These are phyloP conservation scores for Fagopyrum esculentum DNA, from an alignment of 148 eudicot genomes.

Conservation along the genomic window DNA sequence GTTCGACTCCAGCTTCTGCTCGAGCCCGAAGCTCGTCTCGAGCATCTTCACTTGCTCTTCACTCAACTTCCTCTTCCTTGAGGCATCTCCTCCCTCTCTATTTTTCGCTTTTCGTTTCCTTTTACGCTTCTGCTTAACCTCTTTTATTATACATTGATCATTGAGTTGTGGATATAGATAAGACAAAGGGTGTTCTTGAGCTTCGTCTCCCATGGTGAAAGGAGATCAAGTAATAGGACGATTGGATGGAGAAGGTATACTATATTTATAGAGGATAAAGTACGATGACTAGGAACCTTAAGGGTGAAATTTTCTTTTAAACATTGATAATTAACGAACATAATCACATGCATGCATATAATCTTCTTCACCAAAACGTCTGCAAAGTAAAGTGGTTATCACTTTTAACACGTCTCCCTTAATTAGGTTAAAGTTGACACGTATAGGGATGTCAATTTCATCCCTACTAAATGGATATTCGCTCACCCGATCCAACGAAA, in stretches of 20 bases:
- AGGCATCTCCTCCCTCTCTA: constrained; percentile 15
- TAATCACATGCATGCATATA: background rate
- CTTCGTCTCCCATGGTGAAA: constrained; percentile 17
- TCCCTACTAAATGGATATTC: no score
- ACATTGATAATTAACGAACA: background rate
- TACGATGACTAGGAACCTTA: background rate
- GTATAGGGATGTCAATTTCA: no score
- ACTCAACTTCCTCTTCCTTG: constrained; percentile 65
- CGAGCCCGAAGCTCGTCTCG: constrained; percentile 58
- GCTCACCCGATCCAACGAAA: no score
- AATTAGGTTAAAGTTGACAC: background rate
- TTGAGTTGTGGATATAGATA: constrained; percentile 31
- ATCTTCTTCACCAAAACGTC: background rate
- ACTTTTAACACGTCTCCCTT: background rate
- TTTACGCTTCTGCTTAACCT: background rate
- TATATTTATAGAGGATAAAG: constrained; percentile 13
- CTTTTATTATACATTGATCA: background rate
- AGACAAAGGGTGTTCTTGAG: constrained; percentile 34
- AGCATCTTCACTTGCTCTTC: constrained; percentile 52
- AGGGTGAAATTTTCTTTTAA: background rate
- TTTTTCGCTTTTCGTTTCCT: constrained; percentile 31
- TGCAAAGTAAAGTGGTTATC: background rate
- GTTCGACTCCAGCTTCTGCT: constrained; percentile 82
- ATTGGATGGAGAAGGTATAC: background rate
- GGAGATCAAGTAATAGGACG: background rate